Percentiles rank a stretch among this genome's conserved stretches.
These are phyloP conservation scores for Mediolabrus comicus DNA, from an alignment of 108 stramenopile genomes.

Conservation along the genomic window DNA sequence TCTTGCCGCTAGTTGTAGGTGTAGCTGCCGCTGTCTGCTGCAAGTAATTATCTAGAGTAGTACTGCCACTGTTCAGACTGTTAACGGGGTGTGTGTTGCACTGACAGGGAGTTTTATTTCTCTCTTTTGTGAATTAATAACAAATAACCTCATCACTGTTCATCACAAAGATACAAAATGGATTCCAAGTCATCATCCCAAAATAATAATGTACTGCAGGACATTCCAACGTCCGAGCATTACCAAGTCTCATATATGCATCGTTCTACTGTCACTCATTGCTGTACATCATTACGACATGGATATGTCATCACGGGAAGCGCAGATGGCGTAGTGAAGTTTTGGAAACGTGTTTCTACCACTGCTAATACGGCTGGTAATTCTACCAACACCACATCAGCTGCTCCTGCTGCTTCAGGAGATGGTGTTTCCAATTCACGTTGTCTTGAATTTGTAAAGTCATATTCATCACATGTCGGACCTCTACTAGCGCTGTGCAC, in stretches of 20 bases:
- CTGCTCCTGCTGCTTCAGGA: neutral
- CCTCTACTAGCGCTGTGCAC: slow-evolving; percentile 62
- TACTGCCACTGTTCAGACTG: no score
- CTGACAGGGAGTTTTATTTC: neutral
- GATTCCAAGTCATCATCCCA: slow-evolving; percentile 4
- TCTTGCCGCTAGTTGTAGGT: no score
- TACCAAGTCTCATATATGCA: slow-evolving; percentile 94
- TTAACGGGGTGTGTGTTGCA: neutral
- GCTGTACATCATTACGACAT: slow-evolving; percentile 61
- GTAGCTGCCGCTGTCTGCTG: no score
- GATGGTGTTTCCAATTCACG: slow-evolving; percentile 21
- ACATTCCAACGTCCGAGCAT: slow-evolving; percentile 66
- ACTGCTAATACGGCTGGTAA: neutral
- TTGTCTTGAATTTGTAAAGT: slow-evolving; percentile 97
- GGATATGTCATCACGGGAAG: slow-evolving; percentile 92
- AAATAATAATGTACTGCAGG: slow-evolving; percentile 9
- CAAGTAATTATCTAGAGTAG: no score
- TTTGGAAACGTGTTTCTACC: slow-evolving; percentile 94
- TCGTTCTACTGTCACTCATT: slow-evolving; percentile 82
- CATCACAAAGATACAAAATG: neutral
- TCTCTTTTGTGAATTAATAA: neutral
- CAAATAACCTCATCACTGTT: neutral
- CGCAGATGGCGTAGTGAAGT: slow-evolving; percentile 94
- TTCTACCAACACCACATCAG: neutral
- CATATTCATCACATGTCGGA: slow-evolving; percentile 90